Evolutionary conservation across 768 basidiomycete species (phyloP).

Genomic region (Pilatotrama ljubarskyi): DNA sequence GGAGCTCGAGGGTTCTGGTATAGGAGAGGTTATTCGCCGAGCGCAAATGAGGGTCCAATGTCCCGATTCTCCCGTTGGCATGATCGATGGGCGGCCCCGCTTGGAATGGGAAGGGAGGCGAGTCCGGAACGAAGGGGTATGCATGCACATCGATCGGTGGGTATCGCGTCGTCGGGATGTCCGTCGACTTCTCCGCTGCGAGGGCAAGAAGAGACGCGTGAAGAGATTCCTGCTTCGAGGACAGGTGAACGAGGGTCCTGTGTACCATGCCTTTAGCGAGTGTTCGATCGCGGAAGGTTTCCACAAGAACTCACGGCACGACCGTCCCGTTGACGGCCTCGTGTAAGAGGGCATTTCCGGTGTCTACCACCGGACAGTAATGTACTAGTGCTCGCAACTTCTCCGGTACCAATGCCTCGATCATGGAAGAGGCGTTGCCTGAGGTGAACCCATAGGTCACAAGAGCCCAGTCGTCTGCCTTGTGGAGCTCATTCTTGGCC

Average conservation of each 20-base stretch:
- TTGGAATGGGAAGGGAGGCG: slow-evolving; percentile 40
- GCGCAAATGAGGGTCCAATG: slow-evolving; percentile 35
- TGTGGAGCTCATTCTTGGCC: slow-evolving; percentile 1
- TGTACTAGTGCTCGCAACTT: slow-evolving; percentile 37
- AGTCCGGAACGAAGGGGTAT: slow-evolving; percentile 38
- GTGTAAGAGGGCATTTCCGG: slow-evolving; percentile 30
- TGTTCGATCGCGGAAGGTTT: neutral
- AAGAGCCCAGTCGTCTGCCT: slow-evolving; percentile 12
- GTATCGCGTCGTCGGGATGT: slow-evolving; percentile 27
- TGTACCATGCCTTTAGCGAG: neutral
- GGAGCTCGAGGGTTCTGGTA: slow-evolving; percentile 39
- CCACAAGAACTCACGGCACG: slow-evolving; percentile 30
- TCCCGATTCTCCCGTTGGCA: slow-evolving; percentile 21
- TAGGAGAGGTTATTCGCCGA: slow-evolving; percentile 42
- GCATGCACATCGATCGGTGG: slow-evolving; percentile 35
- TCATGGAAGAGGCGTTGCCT: neutral
- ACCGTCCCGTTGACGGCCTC: slow-evolving; percentile 25
- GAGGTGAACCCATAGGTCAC: slow-evolving; percentile 19
- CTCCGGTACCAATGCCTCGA: slow-evolving; percentile 1
- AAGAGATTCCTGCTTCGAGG: slow-evolving; percentile 38
- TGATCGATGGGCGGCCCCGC: slow-evolving; percentile 35
- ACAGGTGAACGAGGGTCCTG: slow-evolving; percentile 39
- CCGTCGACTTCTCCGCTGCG: slow-evolving; percentile 27
- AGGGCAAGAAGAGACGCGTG: slow-evolving; percentile 33
- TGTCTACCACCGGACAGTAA: slow-evolving; percentile 34